Evolutionary conservation across 768 basidiomycete species (phyloP), one percentile per base, ranked within the genome.

Genomic region (Boletellus emodensis): DNA sequence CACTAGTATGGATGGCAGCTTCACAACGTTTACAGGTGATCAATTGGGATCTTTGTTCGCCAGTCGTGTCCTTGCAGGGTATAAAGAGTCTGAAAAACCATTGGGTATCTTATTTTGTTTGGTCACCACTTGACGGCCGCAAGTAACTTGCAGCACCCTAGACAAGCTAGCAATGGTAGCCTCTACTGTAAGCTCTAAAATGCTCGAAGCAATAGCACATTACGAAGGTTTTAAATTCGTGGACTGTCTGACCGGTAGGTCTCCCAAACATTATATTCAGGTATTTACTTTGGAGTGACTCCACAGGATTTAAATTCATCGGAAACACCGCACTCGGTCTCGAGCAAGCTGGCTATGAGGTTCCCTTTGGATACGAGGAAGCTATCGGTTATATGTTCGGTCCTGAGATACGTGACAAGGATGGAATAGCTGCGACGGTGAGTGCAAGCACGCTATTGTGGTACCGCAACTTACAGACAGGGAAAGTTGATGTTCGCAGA

Each of bases 361-460:
- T 86, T 10, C 81, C 79, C 0, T 93, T 94, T 60, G 90, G 85
- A 10, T 94, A 94, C 60, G 92, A 94, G 62, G 92, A 94, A 68
- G 92, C 93, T 1, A 93, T 94, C 48, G 92, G 92, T 3, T 94
- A 81, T 62, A 93, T 93, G 90, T 83, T 91, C 65, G 88, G 89
- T 24, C 72, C 79, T 13, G 72, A 82, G 24, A 80, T 94, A 56
- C 76, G 87, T 33, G 92, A 94, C 64, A 94, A 94, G 64, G 92
- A 94, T 62, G 92, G 92, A 3, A 81, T 94, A 45, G 79, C 87
- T 44, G 90, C 90, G 6, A 82, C 84, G 20, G 91, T 91, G 58
- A 58, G 53, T n/a, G 11, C 34, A 30, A 33, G 18, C 26, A 14
- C 15, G 44, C 8, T 6, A 17, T 40, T 14, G 30, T 37, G 18